Percentiles rank a stretch among this genome's conserved stretches.
These are phyloP conservation scores for Curvularia verruculosa DNA, from an alignment of 2,329 filamentous ascomycete species.

Conservation along the genomic window DNA sequence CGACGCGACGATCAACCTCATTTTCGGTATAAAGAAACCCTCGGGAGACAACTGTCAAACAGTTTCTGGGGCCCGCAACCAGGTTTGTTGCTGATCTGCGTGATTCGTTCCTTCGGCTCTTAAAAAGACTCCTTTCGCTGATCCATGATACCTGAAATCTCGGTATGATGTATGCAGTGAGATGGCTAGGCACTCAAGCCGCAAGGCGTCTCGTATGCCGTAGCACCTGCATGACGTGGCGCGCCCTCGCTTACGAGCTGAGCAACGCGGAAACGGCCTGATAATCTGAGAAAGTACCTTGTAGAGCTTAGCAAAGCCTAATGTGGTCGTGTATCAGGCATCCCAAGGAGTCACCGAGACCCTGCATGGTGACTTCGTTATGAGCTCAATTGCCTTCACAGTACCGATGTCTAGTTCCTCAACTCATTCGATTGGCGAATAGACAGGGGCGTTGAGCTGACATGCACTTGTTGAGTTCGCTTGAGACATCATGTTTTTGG, in stretches of 20 bases:
- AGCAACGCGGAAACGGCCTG: slow-evolving; percentile 7
- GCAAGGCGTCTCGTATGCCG: slow-evolving; percentile 8
- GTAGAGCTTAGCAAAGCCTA: slow-evolving; percentile 5
- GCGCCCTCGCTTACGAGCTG: slow-evolving; percentile 13
- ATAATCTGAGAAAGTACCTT: not conserved
- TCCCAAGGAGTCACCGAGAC: not conserved
- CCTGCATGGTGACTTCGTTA: not conserved
- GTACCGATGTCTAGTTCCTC: not conserved
- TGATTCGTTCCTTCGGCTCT: slow-evolving; percentile 1
- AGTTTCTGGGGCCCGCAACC: slow-evolving; percentile 10
- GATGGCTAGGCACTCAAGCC: slow-evolving; percentile 9
- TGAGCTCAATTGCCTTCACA: not conserved
- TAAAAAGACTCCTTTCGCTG: not conserved
- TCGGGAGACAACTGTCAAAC: slow-evolving; percentile 11
- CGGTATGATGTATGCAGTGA: slow-evolving; percentile 1
- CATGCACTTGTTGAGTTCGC: slow-evolving; percentile 15
- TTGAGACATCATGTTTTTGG: slow-evolving; percentile 24
- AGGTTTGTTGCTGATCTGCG: slow-evolving; percentile 6
- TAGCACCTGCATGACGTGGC: slow-evolving; percentile 13
- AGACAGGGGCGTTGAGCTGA: not conserved
- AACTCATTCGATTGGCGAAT: not conserved
- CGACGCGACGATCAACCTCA: slow-evolving; percentile 11
- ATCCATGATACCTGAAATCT: not conserved
- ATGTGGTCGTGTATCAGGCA: slow-evolving; percentile 8
- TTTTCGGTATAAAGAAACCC: slow-evolving; percentile 1